Conservation (phyloP, 1,284 basidiomycete genomes). For the Tilletia horrida region DNA sequence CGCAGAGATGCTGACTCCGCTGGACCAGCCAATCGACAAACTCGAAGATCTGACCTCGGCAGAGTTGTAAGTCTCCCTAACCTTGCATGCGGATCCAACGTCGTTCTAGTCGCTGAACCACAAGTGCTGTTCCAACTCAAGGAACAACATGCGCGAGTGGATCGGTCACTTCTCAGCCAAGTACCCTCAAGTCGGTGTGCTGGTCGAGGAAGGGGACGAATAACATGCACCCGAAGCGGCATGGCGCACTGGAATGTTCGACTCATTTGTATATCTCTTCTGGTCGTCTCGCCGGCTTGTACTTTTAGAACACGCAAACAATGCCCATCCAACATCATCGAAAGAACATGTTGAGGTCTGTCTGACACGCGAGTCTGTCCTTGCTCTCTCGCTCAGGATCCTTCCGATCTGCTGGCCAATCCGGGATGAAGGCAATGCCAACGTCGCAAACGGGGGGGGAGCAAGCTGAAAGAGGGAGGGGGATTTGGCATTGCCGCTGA, state of each 20-base stretch:
- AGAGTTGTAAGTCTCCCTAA: conserved; percentile 70
- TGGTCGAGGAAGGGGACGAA: conserved; percentile 44
- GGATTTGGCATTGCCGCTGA: no score
- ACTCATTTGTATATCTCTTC: not conserved
- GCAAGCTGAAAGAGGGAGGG: no score
- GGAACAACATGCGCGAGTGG: conserved; percentile 49
- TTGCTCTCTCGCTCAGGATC: no score
- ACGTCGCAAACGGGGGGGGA: no score
- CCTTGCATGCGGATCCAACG: not conserved
- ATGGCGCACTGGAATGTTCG: not conserved
- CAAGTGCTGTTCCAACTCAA: conserved; percentile 2
- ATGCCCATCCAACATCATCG: no score
- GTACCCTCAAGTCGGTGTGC: conserved; percentile 49
- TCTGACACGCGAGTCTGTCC: no score
- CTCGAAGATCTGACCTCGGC: conserved; percentile 71
- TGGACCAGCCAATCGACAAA: conserved; percentile 80
- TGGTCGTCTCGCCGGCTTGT: not conserved
- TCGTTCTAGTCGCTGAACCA: not conserved
- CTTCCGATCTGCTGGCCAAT: no score
- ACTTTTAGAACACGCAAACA: not conserved
- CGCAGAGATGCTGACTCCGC: conserved; percentile 79
- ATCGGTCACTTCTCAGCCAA: conserved; percentile 47
- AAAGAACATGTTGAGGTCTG: no score
- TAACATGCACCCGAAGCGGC: not conserved
- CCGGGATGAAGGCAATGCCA: no score